Conservation (phyloP, 768 basidiomycete genomes). For the Fibroporia radiculosa region DNA sequence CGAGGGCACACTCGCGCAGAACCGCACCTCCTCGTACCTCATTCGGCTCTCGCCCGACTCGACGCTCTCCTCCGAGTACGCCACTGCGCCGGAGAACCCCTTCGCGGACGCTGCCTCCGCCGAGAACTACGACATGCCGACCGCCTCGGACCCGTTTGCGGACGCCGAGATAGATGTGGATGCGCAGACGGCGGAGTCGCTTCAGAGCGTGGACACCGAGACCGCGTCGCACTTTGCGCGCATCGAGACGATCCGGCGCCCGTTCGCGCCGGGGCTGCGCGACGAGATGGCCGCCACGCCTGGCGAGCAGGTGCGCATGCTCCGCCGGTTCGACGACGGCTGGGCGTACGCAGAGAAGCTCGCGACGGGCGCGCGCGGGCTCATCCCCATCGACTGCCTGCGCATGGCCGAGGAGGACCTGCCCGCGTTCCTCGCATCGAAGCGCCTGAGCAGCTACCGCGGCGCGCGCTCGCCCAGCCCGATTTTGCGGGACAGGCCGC, state of each 20-base stretch:
- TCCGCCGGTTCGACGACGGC: constrained; percentile 58
- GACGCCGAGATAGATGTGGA: neutral
- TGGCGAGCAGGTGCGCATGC: constrained; percentile 46
- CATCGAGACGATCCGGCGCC: constrained; percentile 43
- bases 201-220: constrained; percentile 10
- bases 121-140: constrained; percentile 6
- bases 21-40: constrained; percentile 2
- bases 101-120: constrained; percentile 17
- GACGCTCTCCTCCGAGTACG: constrained; percentile 6
- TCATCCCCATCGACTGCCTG: constrained; percentile 70
- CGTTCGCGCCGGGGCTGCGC: constrained; percentile 45
- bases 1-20: constrained; percentile 1
- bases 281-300: constrained; percentile 52
- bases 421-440: constrained; percentile 40
- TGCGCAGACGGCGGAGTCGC: constrained; percentile 3
- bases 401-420: constrained; percentile 39
- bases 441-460: constrained; percentile 36
- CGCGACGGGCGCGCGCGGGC: constrained; percentile 29
- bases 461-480: constrained; percentile 4
- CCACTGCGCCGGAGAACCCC: constrained; percentile 16
- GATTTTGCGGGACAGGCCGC: neutral
- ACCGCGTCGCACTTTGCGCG: constrained; percentile 28
- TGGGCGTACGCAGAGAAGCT: constrained; percentile 58
- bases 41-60: neutral
- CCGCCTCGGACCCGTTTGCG: no score